Percentiles rank a stretch among this genome's conserved stretches.
Conservation (phyloP, 2,329 filamentous ascomycete species). For the Cercospora janseana region DNA sequence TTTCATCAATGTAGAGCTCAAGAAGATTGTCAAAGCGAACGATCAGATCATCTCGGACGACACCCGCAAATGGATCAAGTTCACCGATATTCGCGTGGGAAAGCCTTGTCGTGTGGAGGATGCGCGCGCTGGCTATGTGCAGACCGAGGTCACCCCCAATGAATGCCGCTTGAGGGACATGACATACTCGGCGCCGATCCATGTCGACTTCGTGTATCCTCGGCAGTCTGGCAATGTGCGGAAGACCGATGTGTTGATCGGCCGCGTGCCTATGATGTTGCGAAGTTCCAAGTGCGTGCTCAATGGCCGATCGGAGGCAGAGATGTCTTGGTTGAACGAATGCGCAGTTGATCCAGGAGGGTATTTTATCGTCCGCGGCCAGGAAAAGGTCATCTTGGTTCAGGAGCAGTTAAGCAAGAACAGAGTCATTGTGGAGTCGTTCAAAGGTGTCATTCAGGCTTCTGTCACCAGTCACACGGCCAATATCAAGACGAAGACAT, state of each 20-base stretch:
- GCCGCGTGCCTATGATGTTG: conserved; percentile 93
- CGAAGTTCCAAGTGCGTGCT: conserved; percentile 92
- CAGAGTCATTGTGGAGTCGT: conserved; percentile 93
- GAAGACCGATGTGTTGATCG: conserved; percentile 73
- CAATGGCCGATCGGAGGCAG: conserved; percentile 73
- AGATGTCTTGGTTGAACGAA: conserved; percentile 92
- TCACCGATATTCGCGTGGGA: conserved; percentile 76
- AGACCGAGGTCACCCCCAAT: conserved; percentile 76
- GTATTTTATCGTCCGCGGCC: conserved; percentile 96
- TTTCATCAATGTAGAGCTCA: conserved; percentile 93
- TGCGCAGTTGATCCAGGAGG: conserved; percentile 94
- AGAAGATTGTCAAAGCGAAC: conserved; percentile 93
- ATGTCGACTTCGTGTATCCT: conserved; percentile 88
- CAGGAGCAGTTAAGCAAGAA: conserved; percentile 99
- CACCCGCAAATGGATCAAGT: conserved; percentile 80
- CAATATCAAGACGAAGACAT: conserved; percentile 96
- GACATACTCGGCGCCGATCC: conserved; percentile 94
- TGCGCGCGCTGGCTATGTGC: conserved; percentile 65
- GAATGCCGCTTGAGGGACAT: conserved; percentile 95
- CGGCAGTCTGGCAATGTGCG: conserved; percentile 74
- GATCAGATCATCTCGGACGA: conserved; percentile 83
- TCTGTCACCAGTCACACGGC: conserved; percentile 98
- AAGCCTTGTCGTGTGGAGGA: conserved; percentile 76
- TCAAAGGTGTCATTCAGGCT: conserved; percentile 90
- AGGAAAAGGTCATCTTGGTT: conserved; percentile 97